Evolutionary conservation across 306 rosid species (phyloP), one percentile per base, ranked within the genome.

Genomic region (Inga leiocalycina): DNA sequence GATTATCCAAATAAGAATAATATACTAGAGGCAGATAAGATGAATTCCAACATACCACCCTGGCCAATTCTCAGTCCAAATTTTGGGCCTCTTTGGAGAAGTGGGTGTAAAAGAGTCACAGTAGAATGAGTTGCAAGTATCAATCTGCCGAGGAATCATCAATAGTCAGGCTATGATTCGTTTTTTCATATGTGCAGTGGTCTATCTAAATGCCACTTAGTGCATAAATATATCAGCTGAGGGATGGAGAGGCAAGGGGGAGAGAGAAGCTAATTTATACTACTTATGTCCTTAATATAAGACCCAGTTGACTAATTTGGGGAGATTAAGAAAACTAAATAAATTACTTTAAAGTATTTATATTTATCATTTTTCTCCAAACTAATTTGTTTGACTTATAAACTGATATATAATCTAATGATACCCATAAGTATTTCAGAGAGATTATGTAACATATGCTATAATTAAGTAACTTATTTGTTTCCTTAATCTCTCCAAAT

Each of bases 31-130:
- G 65, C 48, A 80, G 77, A 27, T 72, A 78, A 68, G 70, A 56
- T 78, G 45, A 70, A 84, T 77, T 67, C 65, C 67, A 73, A 76
- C 86, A 77, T 92, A 95, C 98, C 98, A 95, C 86, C 98, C 98
- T 56, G 98, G 98, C 98, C 98, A 95, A 82, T 95, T 95, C 82
- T 95, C 98, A 35, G 98, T 95, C 98, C 98, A 95, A 56, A 95
- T 88, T 90, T 91, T 95, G 51, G 98, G 98, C 79, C 92, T 93
- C 77, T 90, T 85, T 61, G 97, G 98, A 81, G 89, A 95, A 44
- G 89, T 93, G 67, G 98, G 98, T 16, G 82, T 92, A 85, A 95
- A 95, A 44, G 90, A 88, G 83, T 95, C 98, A 74, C 98, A 95
- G 87, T 93, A 95, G 88, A 95, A 95, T 68, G 94, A 87, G 75